Conservation (phyloP, 768 basidiomycete genomes). For the Phanerochaete sordida region DNA sequence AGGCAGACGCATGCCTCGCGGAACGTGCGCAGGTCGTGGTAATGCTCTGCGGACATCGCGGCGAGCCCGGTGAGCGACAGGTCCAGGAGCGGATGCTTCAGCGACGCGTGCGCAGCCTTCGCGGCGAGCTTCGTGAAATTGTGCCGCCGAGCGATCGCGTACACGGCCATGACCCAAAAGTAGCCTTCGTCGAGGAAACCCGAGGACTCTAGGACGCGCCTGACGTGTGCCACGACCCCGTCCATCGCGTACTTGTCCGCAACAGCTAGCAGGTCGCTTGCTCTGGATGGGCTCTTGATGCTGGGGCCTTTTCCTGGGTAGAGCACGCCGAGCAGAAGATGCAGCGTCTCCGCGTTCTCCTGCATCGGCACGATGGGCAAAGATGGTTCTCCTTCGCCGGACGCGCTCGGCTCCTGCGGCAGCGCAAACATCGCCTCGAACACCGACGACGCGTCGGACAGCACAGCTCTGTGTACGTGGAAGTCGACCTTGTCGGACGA, state of each 20-base stretch:
- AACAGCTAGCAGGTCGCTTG: not conserved
- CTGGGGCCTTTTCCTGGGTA: not conserved
- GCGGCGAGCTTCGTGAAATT: not conserved
- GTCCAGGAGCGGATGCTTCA: not conserved
- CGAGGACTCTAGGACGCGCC: not conserved
- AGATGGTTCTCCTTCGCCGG: not conserved
- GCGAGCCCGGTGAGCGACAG: not conserved
- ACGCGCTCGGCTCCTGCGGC: constrained; percentile 32
- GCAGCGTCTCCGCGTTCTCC: not conserved
- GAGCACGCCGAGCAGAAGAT: not conserved
- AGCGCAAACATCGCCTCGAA: constrained; percentile 54
- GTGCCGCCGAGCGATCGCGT: not conserved
- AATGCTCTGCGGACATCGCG: not conserved
- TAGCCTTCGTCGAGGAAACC: not conserved
- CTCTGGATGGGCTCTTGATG: not conserved
- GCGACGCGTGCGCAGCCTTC: not conserved
- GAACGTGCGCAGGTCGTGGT: not conserved
- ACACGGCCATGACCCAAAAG: not conserved
- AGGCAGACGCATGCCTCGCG: not conserved
- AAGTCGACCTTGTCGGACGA: constrained; percentile 50
- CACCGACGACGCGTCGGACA: constrained; percentile 57
- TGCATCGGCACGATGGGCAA: constrained; percentile 1
- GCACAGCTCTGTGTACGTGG: constrained; percentile 48
- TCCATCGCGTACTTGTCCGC: constrained; percentile 8
- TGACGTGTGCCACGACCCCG: not conserved